Base-by-base conservation (phyloP, 2,329 filamentous ascomycete species). In the Phyllosticta citribraziliensis region DNA sequence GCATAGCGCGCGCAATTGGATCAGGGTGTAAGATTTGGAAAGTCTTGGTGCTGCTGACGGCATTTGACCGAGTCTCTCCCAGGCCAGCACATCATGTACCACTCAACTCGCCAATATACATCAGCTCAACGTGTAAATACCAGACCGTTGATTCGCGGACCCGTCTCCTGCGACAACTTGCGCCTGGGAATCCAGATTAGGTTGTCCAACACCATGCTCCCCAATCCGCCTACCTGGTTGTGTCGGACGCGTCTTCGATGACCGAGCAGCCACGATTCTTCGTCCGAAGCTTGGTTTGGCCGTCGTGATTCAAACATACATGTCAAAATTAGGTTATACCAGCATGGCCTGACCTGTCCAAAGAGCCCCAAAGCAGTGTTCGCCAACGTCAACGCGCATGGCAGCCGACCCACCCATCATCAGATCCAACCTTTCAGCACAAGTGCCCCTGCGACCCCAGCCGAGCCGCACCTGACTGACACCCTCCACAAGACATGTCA, bases 1-100 rank as follows among this genome's bases (percentile, higher is more conserved):
- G 63, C 64, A 14, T 62, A 47, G 27, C 20, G 27, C 11, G 22
- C 47, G 3, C 40, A 55, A 55, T n/a, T 27, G 24, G n/a, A 55
- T 33, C 14, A 52, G 35, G 52, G 17, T 47, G 40, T 47, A 47
- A 47, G 40, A 47, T n/a, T n/a, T 47, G 40, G n/a, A n/a, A 47
- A 6, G 14, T 8, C 6, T n/a, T 47, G 40, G 40, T n/a, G 40
- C 40, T 47, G 40, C 40, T 47, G 40, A 47, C 40, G 40, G 40
- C 17, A 47, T 47, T 47, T 47, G 40, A n/a, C 14, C 14, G 40
- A 47, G 40, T 47, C 40, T n/a, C 40, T 47, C 40, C 40, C 40
- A 47, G 40, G 40, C n/a, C 14, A 47, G 14, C n/a, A 47, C 40
- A 47, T n/a, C 40, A n/a, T 17, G 40, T n/a, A 47, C n/a, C 40